Percentiles rank a stretch among this genome's conserved stretches.
Evolutionary conservation across 2,329 filamentous ascomycete species (phyloP).

Genomic region (Cladophialophora exuberans): DNA sequence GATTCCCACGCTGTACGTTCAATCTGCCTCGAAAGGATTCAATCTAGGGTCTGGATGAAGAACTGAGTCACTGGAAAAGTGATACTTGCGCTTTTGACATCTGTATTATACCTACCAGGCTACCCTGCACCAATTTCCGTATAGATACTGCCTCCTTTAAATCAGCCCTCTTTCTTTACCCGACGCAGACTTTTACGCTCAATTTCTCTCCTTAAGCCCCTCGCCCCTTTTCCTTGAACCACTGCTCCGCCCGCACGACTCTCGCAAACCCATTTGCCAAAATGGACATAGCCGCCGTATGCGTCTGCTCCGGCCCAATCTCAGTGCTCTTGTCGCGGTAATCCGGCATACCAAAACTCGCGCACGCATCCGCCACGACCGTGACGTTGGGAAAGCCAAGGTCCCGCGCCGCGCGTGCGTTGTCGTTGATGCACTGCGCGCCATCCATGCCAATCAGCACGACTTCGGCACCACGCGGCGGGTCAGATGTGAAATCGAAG

Average conservation of each 20-base stretch:
- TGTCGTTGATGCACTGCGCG: neutral
- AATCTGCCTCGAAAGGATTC: neutral
- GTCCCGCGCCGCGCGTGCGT: neutral
- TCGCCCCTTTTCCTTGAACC: too few relatives aligned
- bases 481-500: too few relatives aligned
- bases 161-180: too few relatives aligned
- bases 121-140: too few relatives aligned
- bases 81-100: too few relatives aligned
- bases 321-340: neutral
- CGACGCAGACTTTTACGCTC: too few relatives aligned
- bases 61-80: too few relatives aligned
- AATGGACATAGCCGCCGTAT: neutral
- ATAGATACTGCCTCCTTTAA: too few relatives aligned
- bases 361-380: neutral
- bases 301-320: neutral
- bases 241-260: neutral
- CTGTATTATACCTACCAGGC: too few relatives aligned
- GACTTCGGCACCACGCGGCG: too few relatives aligned
- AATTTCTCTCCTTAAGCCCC: too few relatives aligned
- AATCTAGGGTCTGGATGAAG: too few relatives aligned
- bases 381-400: neutral
- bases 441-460: neutral
- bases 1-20: neutral
- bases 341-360: neutral
- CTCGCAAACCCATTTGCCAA: neutral